Base-by-base conservation (phyloP, 768 basidiomycete species). In the Boletus sp. region DNA sequence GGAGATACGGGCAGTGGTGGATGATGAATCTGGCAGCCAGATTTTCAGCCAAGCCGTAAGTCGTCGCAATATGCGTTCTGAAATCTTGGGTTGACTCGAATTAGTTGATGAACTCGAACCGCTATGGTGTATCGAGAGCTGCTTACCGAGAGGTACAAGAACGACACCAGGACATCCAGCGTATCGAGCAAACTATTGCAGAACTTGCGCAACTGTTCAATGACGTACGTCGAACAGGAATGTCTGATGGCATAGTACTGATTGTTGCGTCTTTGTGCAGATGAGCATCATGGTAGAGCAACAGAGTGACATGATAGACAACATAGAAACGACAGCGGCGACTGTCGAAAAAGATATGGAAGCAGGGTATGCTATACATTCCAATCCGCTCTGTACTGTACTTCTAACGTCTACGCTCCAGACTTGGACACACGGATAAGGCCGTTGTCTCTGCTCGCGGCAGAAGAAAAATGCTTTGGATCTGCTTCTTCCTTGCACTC, bases 101-200 rank as follows among this genome's bases (percentile, higher is more conserved):
- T 42, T 62, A 95, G 91, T 80, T 97, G 61, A 80, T 95, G 78
- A 91, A 84, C 75, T 92, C 92, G 46, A 92, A 89, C 73, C 89
- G 92, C n/a, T 91, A 89, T 64, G 94, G 89, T 51, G 88, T 90
- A 67, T 92, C 95, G 46, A 81, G 89, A 52, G 89, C 89, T 10
- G 94, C 95, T 4, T 97, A 95, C 73, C 85, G 87, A 50, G 96
- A 99, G 70, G 96, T 98, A n/a, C 96, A 98, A 76, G 91, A 89
- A 66, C 88, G 96, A 58, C 94, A 98, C 68, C 90, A 90, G 71
- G 95, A 99, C 64, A 92, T 99, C 73, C 87, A 93, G 74, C 89
- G 89, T 67, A 98, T 99, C 66, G 96, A 98, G 73, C 83, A 83
- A 74, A 98, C 95, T 10, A 77, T 99, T 45, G 87, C 85, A 14